These are phyloP conservation scores for Trametes elegans DNA, from an alignment of 768 basidiomycete species.

Conservation along the genomic window DNA sequence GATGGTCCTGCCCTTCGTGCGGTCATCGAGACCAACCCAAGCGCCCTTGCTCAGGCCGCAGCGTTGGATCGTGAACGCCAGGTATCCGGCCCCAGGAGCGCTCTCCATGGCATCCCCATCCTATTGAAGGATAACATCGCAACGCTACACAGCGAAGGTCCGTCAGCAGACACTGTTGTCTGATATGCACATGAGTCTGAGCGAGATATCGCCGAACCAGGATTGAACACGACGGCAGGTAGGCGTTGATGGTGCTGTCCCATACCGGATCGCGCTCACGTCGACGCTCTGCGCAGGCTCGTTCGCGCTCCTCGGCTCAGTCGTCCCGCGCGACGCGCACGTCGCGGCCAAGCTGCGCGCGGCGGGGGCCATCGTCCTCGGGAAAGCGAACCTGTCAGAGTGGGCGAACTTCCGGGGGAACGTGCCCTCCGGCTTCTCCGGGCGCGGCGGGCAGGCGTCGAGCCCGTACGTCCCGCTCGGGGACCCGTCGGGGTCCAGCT, in stretches of 20 bases:
- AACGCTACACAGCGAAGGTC: slow-evolving; percentile 33
- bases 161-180: not conserved
- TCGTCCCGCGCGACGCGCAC: slow-evolving; percentile 35
- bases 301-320: slow-evolving; percentile 32
- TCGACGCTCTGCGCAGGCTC: slow-evolving; percentile 24
- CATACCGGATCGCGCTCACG: not conserved
- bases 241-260: not conserved
- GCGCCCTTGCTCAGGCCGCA: slow-evolving; percentile 51
- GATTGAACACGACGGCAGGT: slow-evolving; percentile 39
- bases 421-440: slow-evolving; percentile 44
- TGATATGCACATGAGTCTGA: not conserved
- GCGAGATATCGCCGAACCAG: slow-evolving; percentile 12
- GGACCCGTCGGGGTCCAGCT: slow-evolving; percentile 40
- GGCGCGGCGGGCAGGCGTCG: slow-evolving; percentile 45
- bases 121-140: slow-evolving; percentile 40
- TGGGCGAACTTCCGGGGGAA: slow-evolving; percentile 42
- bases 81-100: slow-evolving; percentile 19
- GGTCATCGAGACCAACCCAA: slow-evolving; percentile 55
- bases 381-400: slow-evolving; percentile 45
- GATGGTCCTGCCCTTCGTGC: slow-evolving; percentile 56
- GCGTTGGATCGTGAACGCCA: slow-evolving; percentile 26
- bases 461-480: slow-evolving; percentile 42
- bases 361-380: slow-evolving; percentile 41
- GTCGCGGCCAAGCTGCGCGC: slow-evolving; percentile 32
- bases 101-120: slow-evolving; percentile 37